Evolutionary conservation across 2,329 filamentous ascomycete species (phyloP).

Genomic region (Elsinoe ampelina): DNA sequence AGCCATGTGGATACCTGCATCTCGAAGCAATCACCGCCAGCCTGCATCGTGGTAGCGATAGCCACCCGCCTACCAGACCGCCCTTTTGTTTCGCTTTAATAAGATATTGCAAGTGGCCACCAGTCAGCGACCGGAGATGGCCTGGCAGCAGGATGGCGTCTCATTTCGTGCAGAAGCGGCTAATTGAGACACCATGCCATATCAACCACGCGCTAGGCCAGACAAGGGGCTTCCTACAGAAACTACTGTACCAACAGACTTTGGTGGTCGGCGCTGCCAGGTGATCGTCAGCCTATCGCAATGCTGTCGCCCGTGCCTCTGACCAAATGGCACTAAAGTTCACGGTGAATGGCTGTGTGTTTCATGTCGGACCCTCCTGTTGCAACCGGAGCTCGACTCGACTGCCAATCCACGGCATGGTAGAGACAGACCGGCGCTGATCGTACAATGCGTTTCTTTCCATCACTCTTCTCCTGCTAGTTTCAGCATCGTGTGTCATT

Average conservation of each 20-base stretch:
- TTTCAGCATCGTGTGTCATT: neutral
- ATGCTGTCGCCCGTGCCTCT: neutral
- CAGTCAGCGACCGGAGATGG: neutral
- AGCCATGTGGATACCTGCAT: neutral
- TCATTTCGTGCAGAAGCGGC: slow-evolving; percentile 10
- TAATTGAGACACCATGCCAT: slow-evolving; percentile 11
- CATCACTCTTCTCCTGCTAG: neutral
- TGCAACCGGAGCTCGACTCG: neutral
- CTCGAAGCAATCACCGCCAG: no score
- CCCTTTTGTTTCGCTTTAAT: neutral
- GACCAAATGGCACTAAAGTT: neutral
- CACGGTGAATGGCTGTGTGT: neutral
- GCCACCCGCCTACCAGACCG: neutral
- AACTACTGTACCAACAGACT: neutral
- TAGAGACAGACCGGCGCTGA: neutral
- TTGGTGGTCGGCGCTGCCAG: slow-evolving; percentile 7
- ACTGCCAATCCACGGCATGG: neutral
- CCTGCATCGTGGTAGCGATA: neutral
- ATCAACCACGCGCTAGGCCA: neutral
- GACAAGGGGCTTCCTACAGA: neutral
- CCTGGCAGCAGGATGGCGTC: slow-evolving; percentile 1
- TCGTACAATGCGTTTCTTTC: neutral
- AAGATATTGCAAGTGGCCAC: neutral
- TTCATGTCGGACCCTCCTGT: slow-evolving; percentile 7
- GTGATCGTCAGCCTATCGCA: slow-evolving; percentile 12